phyloP scores from a whole-genome alignment of 495 filamentous ascomycete genomes.

The Lasiosphaeria miniovina region DNA sequence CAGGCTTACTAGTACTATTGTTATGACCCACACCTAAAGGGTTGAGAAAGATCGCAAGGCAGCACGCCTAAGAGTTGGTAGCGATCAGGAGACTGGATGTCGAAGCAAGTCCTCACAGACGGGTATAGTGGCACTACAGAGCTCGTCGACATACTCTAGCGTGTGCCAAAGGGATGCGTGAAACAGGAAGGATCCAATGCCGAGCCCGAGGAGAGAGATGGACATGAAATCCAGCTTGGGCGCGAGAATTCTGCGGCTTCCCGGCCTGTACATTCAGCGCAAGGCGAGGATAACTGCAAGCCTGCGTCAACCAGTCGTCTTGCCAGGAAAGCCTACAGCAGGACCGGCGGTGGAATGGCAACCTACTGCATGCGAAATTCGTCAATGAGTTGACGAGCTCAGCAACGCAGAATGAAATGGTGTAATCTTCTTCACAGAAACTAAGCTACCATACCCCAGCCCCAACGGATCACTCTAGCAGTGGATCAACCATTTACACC shows the following conservation, averaged over 20 bases:
- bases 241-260: conserved; percentile 1
- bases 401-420: conserved; percentile 12
- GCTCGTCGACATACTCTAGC: conserved; percentile 18
- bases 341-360: too few species aligned
- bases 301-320: background rate
- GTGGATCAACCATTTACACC: too few species aligned
- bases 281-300: conserved; percentile 8
- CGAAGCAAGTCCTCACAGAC: too few species aligned
- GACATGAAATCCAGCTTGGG: conserved; percentile 16
- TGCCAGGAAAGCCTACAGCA: too few species aligned
- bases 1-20: too few species aligned
- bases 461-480: too few species aligned
- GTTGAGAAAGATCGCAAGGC: too few species aligned
- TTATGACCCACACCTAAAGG: too few species aligned
- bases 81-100: too few species aligned
- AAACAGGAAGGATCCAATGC: conserved; percentile 16
- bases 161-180: conserved; percentile 15
- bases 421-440: conserved; percentile 17
- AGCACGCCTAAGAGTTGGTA: too few species aligned
- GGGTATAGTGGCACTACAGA: too few species aligned
- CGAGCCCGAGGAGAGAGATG: conserved; percentile 11
- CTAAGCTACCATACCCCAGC: too few species aligned
- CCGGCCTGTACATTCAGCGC: conserved; percentile 9
- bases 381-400: conserved; percentile 18
- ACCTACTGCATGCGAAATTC: conserved; percentile 14